These are phyloP conservation scores for Penicillium sp. DNA, from an alignment of 2,329 filamentous ascomycete species.

Conservation along the genomic window DNA sequence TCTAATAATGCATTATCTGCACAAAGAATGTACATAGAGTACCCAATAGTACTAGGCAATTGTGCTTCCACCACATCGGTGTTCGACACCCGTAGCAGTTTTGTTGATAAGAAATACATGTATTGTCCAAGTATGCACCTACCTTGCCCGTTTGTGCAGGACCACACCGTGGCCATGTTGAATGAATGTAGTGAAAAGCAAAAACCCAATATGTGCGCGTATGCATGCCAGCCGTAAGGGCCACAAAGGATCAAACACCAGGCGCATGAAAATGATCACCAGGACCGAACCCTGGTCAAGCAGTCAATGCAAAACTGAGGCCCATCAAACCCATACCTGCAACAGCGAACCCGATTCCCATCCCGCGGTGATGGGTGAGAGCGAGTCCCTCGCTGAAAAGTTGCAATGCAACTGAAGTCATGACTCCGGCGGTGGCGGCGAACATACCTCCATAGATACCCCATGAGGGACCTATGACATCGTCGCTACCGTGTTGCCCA, in stretches of 20 bases:
- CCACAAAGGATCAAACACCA: not conserved
- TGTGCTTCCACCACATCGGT: not conserved
- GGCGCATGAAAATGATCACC: not conserved
- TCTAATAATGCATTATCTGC: not conserved
- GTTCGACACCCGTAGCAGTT: not conserved
- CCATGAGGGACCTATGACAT: slow-evolving; percentile 48
- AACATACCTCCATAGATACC: slow-evolving; percentile 67
- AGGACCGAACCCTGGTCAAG: slow-evolving; percentile 33
- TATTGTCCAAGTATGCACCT: not conserved
- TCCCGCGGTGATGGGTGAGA: slow-evolving; percentile 56
- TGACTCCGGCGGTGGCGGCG: slow-evolving; percentile 85
- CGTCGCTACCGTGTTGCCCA: slow-evolving; percentile 45
- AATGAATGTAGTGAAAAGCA: not conserved
- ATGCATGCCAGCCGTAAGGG: not conserved
- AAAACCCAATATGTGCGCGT: not conserved
- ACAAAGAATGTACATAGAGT: not conserved
- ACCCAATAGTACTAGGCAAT: not conserved
- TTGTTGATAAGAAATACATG: not conserved
- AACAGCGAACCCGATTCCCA: slow-evolving; percentile 42
- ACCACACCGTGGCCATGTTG: not conserved
- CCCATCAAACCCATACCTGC: slow-evolving; percentile 80
- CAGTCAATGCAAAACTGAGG: slow-evolving; percentile 79
- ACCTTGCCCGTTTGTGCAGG: not conserved
- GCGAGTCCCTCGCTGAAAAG: slow-evolving; percentile 83
- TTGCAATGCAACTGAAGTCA: slow-evolving; percentile 89